Evolutionary conservation across 441 rosid genomes (phyloP).

Genomic region (Iberis amara): DNA sequence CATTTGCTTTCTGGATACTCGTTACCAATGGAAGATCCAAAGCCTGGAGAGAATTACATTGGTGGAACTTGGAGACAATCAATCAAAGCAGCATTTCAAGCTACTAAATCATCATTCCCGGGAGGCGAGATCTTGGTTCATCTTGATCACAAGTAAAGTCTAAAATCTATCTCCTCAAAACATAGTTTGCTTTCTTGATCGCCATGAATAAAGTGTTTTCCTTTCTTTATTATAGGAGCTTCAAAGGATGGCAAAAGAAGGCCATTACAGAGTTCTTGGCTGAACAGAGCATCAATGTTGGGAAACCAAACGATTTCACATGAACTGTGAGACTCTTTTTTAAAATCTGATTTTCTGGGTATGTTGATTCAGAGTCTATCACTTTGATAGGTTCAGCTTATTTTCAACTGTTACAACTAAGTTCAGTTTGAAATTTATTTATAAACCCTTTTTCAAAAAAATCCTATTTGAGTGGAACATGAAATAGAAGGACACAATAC

Average conservation of each 20-base stretch:
- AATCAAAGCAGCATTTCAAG: slow-evolving; percentile 62
- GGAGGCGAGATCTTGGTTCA: slow-evolving; percentile 71
- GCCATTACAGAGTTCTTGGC: slow-evolving; percentile 58
- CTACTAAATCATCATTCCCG: slow-evolving; percentile 68
- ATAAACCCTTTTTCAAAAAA: no score
- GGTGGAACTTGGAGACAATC: slow-evolving; percentile 75
- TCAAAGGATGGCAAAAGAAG: slow-evolving; percentile 83
- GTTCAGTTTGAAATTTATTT: no score
- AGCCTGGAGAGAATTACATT: slow-evolving; percentile 30
- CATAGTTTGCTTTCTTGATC: not conserved
- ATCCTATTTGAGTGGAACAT: no score
- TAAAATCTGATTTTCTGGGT: slow-evolving; percentile 8
- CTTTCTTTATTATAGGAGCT: slow-evolving; percentile 57
- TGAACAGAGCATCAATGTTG: slow-evolving; percentile 58
- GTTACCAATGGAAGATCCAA: slow-evolving; percentile 75
- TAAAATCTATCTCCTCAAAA: not conserved
- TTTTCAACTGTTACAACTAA: no score
- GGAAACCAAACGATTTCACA: slow-evolving; percentile 68
- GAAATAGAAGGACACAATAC: no score
- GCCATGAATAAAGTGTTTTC: not conserved
- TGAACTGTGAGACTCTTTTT: slow-evolving; percentile 6
- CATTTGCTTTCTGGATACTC: slow-evolving; percentile 83
- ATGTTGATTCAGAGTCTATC: not conserved
- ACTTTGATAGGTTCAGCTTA: no score
- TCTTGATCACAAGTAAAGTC: slow-evolving; percentile 74